These are phyloP conservation scores for Syzygium aqueum DNA, from an alignment of 345 rosid species.

Conservation along the genomic window DNA sequence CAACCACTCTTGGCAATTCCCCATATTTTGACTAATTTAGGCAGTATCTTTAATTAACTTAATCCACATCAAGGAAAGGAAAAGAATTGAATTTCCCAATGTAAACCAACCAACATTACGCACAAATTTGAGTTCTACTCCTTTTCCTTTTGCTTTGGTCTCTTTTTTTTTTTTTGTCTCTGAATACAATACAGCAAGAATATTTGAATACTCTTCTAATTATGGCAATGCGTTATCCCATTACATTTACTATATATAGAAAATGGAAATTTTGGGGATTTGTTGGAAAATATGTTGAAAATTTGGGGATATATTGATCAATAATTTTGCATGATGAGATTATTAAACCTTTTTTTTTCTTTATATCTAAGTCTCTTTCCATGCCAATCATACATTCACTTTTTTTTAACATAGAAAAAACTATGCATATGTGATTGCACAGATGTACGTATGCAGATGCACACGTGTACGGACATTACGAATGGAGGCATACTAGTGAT, in stretches of 20 bases:
- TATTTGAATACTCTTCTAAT: background rate
- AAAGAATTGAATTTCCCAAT: background rate
- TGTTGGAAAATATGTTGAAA: background rate
- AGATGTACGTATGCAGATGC: background rate
- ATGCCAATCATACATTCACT: too few relatives aligned
- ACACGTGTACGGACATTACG: too few relatives aligned
- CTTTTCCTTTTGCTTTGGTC: background rate
- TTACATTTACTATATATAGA: background rate
- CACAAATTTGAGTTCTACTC: background rate
- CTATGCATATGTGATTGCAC: background rate
- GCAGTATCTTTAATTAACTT: background rate
- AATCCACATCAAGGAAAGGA: background rate
- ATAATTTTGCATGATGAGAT: too few relatives aligned
- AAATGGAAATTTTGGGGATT: constrained; percentile 5
- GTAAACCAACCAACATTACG: background rate
- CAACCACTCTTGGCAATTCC: background rate
- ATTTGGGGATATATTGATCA: background rate
- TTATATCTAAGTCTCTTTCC: too few relatives aligned
- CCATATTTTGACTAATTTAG: background rate
- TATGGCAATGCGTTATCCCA: background rate
- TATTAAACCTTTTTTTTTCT: background rate
- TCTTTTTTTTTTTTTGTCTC: background rate
- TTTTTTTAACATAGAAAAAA: too few relatives aligned
- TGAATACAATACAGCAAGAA: background rate
- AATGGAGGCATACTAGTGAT: too few relatives aligned